These are phyloP conservation scores for Coemansia sp. DNA, from an alignment of 192 early-diverging fungal genomes.

Conservation along the genomic window DNA sequence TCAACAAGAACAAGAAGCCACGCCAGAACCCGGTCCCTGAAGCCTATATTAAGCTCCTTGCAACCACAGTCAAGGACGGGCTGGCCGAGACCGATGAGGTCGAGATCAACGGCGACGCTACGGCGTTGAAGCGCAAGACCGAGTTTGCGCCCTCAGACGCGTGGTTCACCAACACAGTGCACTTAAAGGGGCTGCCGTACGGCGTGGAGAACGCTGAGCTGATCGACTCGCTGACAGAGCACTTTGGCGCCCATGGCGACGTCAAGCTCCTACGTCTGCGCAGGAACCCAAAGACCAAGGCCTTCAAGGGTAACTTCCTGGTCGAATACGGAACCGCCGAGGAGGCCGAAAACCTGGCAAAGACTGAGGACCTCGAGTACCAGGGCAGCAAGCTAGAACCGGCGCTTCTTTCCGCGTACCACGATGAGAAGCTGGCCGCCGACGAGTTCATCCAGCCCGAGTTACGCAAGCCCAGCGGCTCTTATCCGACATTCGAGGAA, in stretches of 20 bases:
- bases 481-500: conserved; percentile 44
- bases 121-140: conserved; percentile 39
- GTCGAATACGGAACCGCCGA: conserved; percentile 38
- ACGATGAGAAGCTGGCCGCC: conserved; percentile 43
- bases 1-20: background rate
- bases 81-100: conserved; percentile 18
- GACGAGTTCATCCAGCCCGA: conserved; percentile 49
- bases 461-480: conserved; percentile 42
- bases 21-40: conserved; percentile 15
- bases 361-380: conserved; percentile 25
- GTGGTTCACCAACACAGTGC: conserved; percentile 49
- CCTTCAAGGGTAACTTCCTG: conserved; percentile 52
- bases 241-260: conserved; percentile 18
- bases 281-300: conserved; percentile 48
- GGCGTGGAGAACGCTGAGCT: conserved; percentile 23
- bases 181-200: conserved; percentile 49
- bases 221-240: conserved; percentile 39
- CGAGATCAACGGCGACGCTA: conserved; percentile 39
- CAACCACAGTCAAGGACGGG: conserved; percentile 18
- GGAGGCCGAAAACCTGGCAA: conserved; percentile 31
- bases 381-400: conserved; percentile 26
- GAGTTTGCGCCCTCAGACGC: conserved; percentile 29
- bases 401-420: conserved; percentile 41
- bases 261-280: conserved; percentile 45
- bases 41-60: conserved; percentile 21